Evolutionary conservation across 768 basidiomycete genomes (phyloP).

Genomic region (Cubamyces sp.): DNA sequence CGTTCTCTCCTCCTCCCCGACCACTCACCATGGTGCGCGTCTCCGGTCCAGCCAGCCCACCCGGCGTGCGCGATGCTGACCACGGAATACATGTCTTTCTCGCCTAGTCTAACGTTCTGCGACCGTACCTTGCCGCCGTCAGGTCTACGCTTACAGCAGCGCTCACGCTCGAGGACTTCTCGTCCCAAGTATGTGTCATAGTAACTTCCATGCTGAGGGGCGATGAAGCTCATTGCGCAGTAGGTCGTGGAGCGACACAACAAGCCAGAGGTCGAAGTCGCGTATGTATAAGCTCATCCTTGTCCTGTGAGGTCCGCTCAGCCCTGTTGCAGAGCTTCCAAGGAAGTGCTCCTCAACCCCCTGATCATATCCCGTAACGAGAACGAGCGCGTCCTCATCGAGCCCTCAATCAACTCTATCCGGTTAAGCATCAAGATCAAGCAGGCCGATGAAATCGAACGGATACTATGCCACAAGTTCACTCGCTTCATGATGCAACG

Average conservation of each 20-base stretch:
- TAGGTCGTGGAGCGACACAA: constrained; percentile 97
- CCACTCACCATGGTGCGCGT: constrained; percentile 26
- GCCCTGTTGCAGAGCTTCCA: constrained; percentile 65
- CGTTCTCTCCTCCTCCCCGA: constrained; percentile 18
- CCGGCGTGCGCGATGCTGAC: neutral
- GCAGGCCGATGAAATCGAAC: constrained; percentile 98
- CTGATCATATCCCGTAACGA: constrained; percentile 96
- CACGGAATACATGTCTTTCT: neutral
- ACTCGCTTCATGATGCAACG: constrained; percentile 99
- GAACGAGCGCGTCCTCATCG: constrained; percentile 95
- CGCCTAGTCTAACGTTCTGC: constrained; percentile 86
- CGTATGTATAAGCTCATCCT: constrained; percentile 45
- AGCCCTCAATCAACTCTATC: constrained; percentile 96
- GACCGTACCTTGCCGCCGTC: constrained; percentile 96
- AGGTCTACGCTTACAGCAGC: constrained; percentile 97
- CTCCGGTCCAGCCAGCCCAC: neutral
- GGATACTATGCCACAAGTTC: constrained; percentile 97
- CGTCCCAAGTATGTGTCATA: constrained; percentile 74
- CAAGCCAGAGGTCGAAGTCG: constrained; percentile 92
- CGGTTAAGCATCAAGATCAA: constrained; percentile 98
- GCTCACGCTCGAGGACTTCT: constrained; percentile 95
- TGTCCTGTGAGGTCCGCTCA: neutral
- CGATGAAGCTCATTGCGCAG: constrained; percentile 5
- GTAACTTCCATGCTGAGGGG: constrained; percentile 8
- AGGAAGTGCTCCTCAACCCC: constrained; percentile 93